A percentile compares a stretch with the other conserved stretches of the same genome.
These are phyloP conservation scores for Tricholoma flavovirens DNA, from an alignment of 768 basidiomycete species.

Conservation along the genomic window DNA sequence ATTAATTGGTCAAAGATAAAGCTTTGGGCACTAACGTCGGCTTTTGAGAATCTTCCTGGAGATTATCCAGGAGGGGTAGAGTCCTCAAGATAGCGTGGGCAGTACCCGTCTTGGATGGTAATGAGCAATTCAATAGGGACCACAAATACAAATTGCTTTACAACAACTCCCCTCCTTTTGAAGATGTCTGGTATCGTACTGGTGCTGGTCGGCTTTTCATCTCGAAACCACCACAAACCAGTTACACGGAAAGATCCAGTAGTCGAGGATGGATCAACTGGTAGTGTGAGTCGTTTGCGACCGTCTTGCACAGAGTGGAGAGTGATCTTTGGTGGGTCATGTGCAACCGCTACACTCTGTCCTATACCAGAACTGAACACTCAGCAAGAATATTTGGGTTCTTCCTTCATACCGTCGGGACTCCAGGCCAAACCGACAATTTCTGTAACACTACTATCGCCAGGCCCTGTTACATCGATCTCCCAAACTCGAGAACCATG, in stretches of 20 bases:
- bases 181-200: conserved; percentile 70
- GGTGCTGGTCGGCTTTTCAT: conserved; percentile 33
- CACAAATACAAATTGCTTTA: conserved; percentile 27
- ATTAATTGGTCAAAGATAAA: not conserved
- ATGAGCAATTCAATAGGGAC: conserved; percentile 6
- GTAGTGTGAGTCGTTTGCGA: conserved; percentile 42
- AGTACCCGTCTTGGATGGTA: conserved; percentile 63
- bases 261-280: conserved; percentile 23
- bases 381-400: conserved; percentile 2
- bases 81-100: conserved; percentile 64
- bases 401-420: conserved; percentile 56
- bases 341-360: conserved; percentile 66
- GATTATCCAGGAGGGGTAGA: conserved; percentile 65
- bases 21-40: conserved; percentile 46
- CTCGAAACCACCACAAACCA: conserved; percentile 71
- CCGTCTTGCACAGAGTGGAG: conserved; percentile 81
- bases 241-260: conserved; percentile 27
- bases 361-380: conserved; percentile 30
- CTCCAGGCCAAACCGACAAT: conserved; percentile 71
- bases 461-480: conserved; percentile 49
- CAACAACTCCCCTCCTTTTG: conserved; percentile 58
- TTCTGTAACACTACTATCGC: conserved; percentile 36
- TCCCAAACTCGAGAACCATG: conserved; percentile 82
- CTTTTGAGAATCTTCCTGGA: conserved; percentile 62
- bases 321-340: conserved; percentile 61